Evolutionary conservation across 139 green algal species (phyloP).

Genomic region (Asterochloris sp.): DNA sequence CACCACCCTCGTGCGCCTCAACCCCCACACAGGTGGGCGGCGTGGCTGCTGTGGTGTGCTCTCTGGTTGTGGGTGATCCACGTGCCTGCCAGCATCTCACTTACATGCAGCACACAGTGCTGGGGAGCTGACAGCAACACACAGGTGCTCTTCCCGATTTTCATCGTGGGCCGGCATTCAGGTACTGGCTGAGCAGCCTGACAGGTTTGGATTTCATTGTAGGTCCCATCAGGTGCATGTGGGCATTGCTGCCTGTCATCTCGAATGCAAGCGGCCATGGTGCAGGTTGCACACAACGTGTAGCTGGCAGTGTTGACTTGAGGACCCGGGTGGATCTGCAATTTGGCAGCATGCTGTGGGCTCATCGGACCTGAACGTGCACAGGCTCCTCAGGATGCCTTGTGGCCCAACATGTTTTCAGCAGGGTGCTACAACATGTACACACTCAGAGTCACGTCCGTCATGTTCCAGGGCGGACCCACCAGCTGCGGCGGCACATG

Average conservation of each 20-base stretch:
- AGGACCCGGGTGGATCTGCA: too few species aligned
- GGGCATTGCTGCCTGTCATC: too few species aligned
- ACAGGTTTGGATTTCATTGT: too few species aligned
- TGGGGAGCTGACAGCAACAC: neutral
- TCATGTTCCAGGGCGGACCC: slow-evolving; percentile 38
- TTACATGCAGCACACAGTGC: neutral
- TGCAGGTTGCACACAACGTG: too few species aligned
- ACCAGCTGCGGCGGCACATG: slow-evolving; percentile 80
- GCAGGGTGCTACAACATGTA: neutral
- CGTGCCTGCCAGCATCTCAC: neutral
- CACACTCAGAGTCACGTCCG: neutral
- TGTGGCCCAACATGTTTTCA: neutral
- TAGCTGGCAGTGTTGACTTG: too few species aligned
- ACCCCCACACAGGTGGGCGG: slow-evolving; percentile 44
- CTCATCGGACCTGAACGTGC: neutral
- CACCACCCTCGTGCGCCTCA: slow-evolving; percentile 52
- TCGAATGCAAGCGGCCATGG: too few species aligned
- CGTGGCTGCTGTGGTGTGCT: neutral
- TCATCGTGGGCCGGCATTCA: too few species aligned
- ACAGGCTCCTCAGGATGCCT: neutral
- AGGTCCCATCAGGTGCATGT: too few species aligned
- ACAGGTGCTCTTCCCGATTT: too few species aligned
- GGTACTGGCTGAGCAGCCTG: too few species aligned
- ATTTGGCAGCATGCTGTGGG: neutral
- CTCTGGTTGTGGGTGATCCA: neutral